These are phyloP conservation scores for Calonectria pauciramosa DNA, from an alignment of 2,329 filamentous ascomycete species.

Conservation along the genomic window DNA sequence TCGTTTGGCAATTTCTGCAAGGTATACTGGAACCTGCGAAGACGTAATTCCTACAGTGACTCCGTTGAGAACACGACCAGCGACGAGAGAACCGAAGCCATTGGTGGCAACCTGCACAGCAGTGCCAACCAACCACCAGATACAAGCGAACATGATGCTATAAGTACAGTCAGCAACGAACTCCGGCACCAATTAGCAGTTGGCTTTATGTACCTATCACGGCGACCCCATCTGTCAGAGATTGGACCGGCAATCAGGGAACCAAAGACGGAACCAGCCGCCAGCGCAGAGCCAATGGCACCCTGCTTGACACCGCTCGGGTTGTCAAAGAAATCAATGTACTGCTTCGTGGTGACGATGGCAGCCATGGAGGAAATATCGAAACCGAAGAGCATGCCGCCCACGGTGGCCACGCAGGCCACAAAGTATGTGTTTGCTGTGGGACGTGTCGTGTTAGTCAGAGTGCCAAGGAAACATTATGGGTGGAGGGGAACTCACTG, in stretches of 20 bases:
- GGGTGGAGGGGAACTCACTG: background rate
- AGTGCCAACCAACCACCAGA: background rate
- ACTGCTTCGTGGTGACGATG: conserved; percentile 29
- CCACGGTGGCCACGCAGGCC: background rate
- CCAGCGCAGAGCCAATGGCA: conserved; percentile 28
- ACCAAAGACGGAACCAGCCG: conserved; percentile 28
- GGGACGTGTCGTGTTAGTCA: background rate
- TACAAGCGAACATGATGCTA: background rate
- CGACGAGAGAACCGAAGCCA: conserved; percentile 21
- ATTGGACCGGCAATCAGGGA: conserved; percentile 24
- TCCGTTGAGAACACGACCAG: conserved; percentile 23
- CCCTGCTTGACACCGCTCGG: conserved; percentile 23
- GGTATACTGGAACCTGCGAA: conserved; percentile 28
- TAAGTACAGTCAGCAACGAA: background rate
- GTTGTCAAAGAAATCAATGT: conserved; percentile 32
- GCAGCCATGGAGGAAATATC: conserved; percentile 19
- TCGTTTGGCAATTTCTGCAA: conserved; percentile 30
- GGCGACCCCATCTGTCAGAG: conserved; percentile 12
- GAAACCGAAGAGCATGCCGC: conserved; percentile 30
- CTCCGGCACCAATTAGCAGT: background rate
- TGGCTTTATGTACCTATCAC: background rate
- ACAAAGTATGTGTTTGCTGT: background rate
- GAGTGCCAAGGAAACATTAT: background rate
- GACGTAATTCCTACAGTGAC: conserved; percentile 26
- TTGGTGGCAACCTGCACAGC: conserved; percentile 12